Evolutionary conservation across 441 rosid genomes (phyloP).

Genomic region (Omphalea diandra): DNA sequence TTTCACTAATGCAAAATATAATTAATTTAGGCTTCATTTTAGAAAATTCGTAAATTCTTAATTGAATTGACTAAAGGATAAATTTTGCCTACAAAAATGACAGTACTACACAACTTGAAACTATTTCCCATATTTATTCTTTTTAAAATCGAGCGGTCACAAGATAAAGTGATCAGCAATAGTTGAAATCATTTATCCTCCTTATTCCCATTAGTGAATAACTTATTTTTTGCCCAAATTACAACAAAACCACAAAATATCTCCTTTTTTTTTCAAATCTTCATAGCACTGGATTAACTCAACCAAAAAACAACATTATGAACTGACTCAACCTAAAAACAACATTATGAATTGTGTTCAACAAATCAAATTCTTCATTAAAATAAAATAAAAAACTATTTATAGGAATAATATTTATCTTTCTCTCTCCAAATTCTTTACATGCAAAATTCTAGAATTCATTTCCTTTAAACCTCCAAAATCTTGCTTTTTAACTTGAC

Average conservation of each 20-base stretch:
- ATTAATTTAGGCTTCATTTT: too few species aligned
- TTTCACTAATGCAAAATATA: too few species aligned
- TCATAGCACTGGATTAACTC: slow-evolving; percentile 38
- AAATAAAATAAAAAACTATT: slow-evolving; percentile 62
- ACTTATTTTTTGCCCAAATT: slow-evolving; percentile 49
- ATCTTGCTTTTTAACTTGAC: slow-evolving; percentile 25
- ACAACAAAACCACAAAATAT: slow-evolving; percentile 53
- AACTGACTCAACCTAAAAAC: slow-evolving; percentile 39
- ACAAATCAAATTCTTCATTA: slow-evolving; percentile 37
- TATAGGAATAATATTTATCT: slow-evolving; percentile 52
- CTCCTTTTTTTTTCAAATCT: slow-evolving; percentile 46
- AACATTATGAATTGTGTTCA: slow-evolving; percentile 34
- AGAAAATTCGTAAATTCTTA: too few species aligned
- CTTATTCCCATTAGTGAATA: slow-evolving; percentile 36
- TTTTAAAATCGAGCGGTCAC: too few species aligned
- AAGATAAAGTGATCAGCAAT: too few species aligned
- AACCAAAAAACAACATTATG: too few species aligned
- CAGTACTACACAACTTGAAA: too few species aligned
- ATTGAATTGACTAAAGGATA: too few species aligned
- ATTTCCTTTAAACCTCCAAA: slow-evolving; percentile 33
- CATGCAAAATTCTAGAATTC: slow-evolving; percentile 47
- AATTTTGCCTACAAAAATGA: too few species aligned
- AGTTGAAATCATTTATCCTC: slow-evolving; percentile 42
- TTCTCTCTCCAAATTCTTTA: slow-evolving; percentile 65
- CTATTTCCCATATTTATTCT: too few species aligned